These are phyloP conservation scores for Mortierella sp. DNA, from an alignment of 371 early-diverging fungal species.

Conservation along the genomic window DNA sequence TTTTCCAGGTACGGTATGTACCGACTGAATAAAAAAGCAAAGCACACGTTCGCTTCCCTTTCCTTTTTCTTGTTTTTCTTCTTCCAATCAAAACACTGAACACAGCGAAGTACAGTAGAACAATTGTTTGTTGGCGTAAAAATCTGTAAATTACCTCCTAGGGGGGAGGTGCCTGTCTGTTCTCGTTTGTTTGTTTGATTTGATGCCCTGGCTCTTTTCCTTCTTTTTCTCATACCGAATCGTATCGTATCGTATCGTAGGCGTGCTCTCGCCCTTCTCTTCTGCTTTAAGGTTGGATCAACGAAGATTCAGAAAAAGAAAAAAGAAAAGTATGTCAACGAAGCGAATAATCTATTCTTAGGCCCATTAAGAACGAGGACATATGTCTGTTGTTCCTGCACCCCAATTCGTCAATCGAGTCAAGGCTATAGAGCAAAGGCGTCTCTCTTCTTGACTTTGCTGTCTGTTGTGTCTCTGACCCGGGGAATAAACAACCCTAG, in stretches of 20 bases:
- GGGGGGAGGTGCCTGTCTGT: background rate
- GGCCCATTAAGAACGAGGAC: background rate
- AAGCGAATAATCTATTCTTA: background rate
- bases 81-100: background rate
- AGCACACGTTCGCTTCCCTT: no score
- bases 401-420: no score
- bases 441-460: no score
- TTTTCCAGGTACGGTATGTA: background rate
- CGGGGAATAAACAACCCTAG: no score
- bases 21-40: no score
- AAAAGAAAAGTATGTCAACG: background rate
- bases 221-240: constrained; percentile 2
- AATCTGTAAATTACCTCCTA: background rate
- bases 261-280: background rate
- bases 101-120: background rate
- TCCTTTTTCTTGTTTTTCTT: no score
- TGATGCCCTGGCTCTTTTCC: background rate
- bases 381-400: no score
- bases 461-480: no score
- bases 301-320: background rate
- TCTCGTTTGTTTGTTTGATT: constrained; percentile 3
- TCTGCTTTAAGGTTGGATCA: background rate
- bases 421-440: no score
- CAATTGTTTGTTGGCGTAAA: background rate
- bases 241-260: background rate